Evolutionary conservation across 176 grass and related monocot genomes (phyloP), one percentile per base, ranked within the genome.

Genomic region (Thinopyrum elongatum): DNA sequence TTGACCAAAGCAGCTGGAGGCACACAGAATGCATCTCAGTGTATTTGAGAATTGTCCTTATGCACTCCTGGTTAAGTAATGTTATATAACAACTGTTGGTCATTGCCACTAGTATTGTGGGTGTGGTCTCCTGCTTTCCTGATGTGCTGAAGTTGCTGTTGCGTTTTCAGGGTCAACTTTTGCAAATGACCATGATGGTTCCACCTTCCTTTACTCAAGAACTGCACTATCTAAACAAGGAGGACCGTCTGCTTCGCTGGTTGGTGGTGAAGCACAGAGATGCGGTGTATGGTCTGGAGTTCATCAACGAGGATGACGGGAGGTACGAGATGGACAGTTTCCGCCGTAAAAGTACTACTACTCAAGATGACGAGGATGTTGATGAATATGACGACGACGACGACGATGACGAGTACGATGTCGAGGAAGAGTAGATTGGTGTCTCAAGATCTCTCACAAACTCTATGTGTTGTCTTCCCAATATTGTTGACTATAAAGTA

Each of bases 101-200:
- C 12, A 65, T 49, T 51, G 71, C 44, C 23, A 68, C 4, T 26
- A 14, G 3, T 70, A 86, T 7, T 7, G 7, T 29, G 1, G 61
- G 21, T 1, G 30, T 3, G 3, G 11, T 34, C 10, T 22, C 39
- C 70, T 74, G 16, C 58, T 27, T 72, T 74, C 33, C 65, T 70
- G 30, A 2, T 76, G 21, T 82, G 46, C 29, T 59, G 46, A 78
- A 76, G 23, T 46, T 64, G 63, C 62, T 74, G 4, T 74, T 36
- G 17, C 33, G 12, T 89, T 76, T 92, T 46, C 88, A 98, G 97
- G 97, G 97, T 82, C 90, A 92, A 70, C 89, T 98, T 38, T 91
- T 98, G 94, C 97, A 96, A 87, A 82, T 98, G 92, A 93, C 97
- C 26, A 87, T 98, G 90, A 95, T 96, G 92, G 94, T 94, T 80